Evolutionary conservation across 202 grass and related monocot genomes (phyloP).

Genomic region (Musa balbisiana): DNA sequence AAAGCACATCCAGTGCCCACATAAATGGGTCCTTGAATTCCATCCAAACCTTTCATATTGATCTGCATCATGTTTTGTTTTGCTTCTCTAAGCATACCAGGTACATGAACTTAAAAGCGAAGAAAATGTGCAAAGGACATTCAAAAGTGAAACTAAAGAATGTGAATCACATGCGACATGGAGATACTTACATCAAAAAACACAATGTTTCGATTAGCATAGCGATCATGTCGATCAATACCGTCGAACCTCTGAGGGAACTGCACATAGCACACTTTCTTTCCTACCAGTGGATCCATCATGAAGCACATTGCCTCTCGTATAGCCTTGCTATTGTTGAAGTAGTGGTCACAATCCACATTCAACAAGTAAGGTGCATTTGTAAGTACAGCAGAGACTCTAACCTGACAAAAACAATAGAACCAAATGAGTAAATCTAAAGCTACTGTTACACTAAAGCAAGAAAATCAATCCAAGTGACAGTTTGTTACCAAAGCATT

Average conservation of each 20-base stretch:
- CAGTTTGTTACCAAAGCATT: slow-evolving; percentile 2
- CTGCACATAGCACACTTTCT: slow-evolving; percentile 48
- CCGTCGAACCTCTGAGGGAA: slow-evolving; percentile 72
- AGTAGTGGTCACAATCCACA: slow-evolving; percentile 67
- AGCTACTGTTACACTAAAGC: background rate
- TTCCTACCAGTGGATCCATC: slow-evolving; percentile 55
- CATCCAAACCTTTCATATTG: slow-evolving; percentile 14
- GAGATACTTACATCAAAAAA: slow-evolving; percentile 47
- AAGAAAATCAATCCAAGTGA: background rate
- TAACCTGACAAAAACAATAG: slow-evolving; percentile 22
- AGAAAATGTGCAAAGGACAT: no score
- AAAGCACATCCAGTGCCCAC: slow-evolving; percentile 6
- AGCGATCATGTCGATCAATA: slow-evolving; percentile 57
- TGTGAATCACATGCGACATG: background rate
- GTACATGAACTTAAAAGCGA: background rate
- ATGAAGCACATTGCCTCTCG: slow-evolving; percentile 63
- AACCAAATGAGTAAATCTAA: background rate
- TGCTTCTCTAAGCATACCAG: background rate
- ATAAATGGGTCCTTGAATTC: slow-evolving; percentile 15
- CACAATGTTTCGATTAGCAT: slow-evolving; percentile 57
- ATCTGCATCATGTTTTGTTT: slow-evolving; percentile 1
- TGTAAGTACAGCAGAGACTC: slow-evolving; percentile 55
- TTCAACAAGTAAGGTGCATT: slow-evolving; percentile 62
- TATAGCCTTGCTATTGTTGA: slow-evolving; percentile 63
- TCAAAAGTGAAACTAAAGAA: background rate